Evolutionary conservation across 2,329 filamentous ascomycete species (phyloP).

Genomic region (Aspergillus sp.): DNA sequence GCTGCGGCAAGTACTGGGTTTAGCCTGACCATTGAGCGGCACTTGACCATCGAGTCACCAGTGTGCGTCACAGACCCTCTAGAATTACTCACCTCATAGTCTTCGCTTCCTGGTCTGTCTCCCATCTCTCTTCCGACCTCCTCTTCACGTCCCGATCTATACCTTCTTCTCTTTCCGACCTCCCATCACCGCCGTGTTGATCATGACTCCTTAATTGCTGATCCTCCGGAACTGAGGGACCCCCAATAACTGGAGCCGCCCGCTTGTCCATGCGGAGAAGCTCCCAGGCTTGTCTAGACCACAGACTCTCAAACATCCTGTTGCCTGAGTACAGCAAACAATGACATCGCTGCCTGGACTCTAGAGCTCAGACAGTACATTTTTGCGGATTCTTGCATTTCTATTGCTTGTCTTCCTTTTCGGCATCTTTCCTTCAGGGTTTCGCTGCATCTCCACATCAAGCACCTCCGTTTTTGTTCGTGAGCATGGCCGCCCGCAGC

Average conservation of each 20-base stretch:
- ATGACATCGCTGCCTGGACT: constrained; percentile 30
- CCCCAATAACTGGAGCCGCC: constrained; percentile 31
- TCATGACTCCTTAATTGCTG: constrained; percentile 31
- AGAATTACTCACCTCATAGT: constrained; percentile 1
- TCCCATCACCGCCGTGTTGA: constrained; percentile 5
- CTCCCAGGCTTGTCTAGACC: constrained; percentile 38
- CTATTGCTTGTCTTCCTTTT: constrained; percentile 14
- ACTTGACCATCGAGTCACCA: constrained; percentile 47
- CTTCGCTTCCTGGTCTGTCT: constrained; percentile 20
- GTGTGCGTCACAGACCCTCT: constrained; percentile 47
- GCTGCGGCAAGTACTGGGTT: constrained; percentile 7
- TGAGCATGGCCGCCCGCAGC: constrained; percentile 47
- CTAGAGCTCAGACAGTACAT: constrained; percentile 19
- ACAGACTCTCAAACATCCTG: constrained; percentile 32
- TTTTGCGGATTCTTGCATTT: constrained; percentile 21
- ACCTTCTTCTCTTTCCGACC: constrained; percentile 14
- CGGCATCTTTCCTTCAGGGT: constrained; percentile 17
- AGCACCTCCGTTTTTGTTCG: constrained; percentile 23
- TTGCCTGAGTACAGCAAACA: constrained; percentile 32
- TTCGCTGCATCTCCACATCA: constrained; percentile 6
- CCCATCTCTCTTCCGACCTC: constrained; percentile 23
- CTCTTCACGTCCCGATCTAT: constrained; percentile 20
- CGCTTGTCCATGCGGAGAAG: constrained; percentile 45
- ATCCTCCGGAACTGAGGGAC: constrained; percentile 33
- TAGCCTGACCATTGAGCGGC: constrained; percentile 21